phyloP scores from a whole-genome alignment of 2,329 filamentous ascomycete species.

The Diaporthe sp. region DNA sequence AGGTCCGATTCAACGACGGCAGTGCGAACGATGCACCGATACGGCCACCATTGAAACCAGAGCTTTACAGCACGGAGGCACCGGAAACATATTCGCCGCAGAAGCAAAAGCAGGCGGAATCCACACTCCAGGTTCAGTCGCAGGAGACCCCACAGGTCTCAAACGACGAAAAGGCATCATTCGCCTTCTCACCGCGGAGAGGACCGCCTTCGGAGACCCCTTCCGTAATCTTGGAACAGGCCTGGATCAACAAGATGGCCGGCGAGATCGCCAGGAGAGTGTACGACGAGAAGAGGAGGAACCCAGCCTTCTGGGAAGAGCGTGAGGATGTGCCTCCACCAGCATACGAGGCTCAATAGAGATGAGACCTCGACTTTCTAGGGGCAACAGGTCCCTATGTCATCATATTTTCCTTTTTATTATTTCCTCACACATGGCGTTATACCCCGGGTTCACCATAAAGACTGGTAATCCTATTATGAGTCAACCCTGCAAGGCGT shows the following conservation, averaged over 20 bases:
- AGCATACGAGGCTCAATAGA: constrained; percentile 70
- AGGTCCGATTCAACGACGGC: constrained; percentile 58
- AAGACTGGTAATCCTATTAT: constrained; percentile 36
- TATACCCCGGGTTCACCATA: constrained; percentile 41
- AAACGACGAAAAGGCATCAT: constrained; percentile 50
- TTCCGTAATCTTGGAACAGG: constrained; percentile 79
- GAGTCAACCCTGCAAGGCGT: constrained; percentile 41
- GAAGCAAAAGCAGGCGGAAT: constrained; percentile 11
- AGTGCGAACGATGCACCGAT: constrained; percentile 49
- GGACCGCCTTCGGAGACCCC: constrained; percentile 62
- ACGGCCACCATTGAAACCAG: constrained; percentile 52
- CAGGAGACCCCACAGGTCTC: constrained; percentile 48
- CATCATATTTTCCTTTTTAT: constrained; percentile 13
- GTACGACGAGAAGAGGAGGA: constrained; percentile 83
- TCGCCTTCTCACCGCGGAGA: constrained; percentile 50
- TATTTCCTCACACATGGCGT: constrained; percentile 36
- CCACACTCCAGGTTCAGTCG: constrained; percentile 38
- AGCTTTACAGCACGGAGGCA: constrained; percentile 50
- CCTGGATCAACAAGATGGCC: constrained; percentile 94
- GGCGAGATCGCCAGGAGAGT: constrained; percentile 90
- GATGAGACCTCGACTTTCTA: constrained; percentile 20
- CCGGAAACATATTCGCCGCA: background rate
- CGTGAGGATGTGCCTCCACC: constrained; percentile 72
- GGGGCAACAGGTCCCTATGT: constrained; percentile 19
- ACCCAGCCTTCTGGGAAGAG: constrained; percentile 67